Base-by-base conservation (phyloP, 177 flowering plant genomes). In the Tripterygium wilfordii region DNA sequence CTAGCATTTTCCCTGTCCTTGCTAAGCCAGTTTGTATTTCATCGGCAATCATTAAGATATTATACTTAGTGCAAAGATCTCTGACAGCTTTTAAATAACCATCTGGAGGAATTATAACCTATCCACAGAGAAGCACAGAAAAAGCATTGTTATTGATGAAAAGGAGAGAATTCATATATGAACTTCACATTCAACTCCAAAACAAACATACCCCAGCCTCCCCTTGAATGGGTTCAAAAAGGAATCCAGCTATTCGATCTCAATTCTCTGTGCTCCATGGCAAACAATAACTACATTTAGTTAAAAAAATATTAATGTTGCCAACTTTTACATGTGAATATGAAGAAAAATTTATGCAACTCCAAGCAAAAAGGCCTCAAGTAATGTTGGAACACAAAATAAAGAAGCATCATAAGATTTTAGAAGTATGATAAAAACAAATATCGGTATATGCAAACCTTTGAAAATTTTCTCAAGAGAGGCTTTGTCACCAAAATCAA, bases 151-250 rank as follows among this genome's bases (percentile, higher is more conserved):
- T n/a, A n/a, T n/a, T n/a, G n/a, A n/a, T n/a, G n/a, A n/a, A n/a
- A n/a, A n/a, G n/a, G n/a, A n/a, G n/a, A n/a, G n/a, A n/a, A n/a
- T n/a, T n/a, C n/a, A n/a, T n/a, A n/a, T n/a, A n/a, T n/a, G n/a
- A n/a, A n/a, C n/a, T n/a, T n/a, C n/a, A n/a, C n/a, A n/a, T n/a
- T n/a, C n/a, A 25, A 50, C 28, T 32, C 18, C 22, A 18, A 62
- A 48, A 29, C 1, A 24, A 2, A 51, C 81, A 57, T 85, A 94
- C 95, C 81, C 97, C 99, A 31, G 99, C 99, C 70, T 94, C 99
- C 44, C 99, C 99, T 72, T 94, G 99, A 56, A 94, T 94, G 29
- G 99, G 99, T 66, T 94, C 99, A 68, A 94, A 94, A 25, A 94
- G 69, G 71, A 89, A 94, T 56, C 85, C 99, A 57, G 99, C 99